These are phyloP conservation scores for Phytophthora sp. DNA, from an alignment of 352 stramenopile genomes.

Conservation along the genomic window DNA sequence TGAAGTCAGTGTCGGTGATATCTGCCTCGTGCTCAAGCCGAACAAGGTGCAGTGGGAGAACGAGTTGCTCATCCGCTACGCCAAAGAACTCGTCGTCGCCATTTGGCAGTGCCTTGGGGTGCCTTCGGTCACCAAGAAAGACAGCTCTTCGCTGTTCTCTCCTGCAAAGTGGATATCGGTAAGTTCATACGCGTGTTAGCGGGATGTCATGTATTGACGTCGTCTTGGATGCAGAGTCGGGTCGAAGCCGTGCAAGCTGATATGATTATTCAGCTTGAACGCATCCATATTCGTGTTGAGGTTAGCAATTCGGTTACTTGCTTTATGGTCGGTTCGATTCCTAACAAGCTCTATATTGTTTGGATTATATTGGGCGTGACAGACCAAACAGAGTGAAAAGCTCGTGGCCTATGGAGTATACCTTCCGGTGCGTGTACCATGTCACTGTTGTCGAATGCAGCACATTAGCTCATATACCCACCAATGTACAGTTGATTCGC, in stretches of 20 bases:
- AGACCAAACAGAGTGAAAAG: slow-evolving; percentile 39
- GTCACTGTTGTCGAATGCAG: no score
- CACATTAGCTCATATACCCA: neutral
- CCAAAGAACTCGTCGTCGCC: slow-evolving; percentile 66
- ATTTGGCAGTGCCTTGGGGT: slow-evolving; percentile 58
- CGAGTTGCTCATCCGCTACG: slow-evolving; percentile 71
- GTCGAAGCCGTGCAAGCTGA: slow-evolving; percentile 53
- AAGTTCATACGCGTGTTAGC: neutral
- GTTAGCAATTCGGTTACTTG: slow-evolving; percentile 35
- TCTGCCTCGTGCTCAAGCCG: slow-evolving; percentile 67
- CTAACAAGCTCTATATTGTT: no score
- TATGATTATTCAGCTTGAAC: slow-evolving; percentile 68
- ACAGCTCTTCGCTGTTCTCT: slow-evolving; percentile 45
- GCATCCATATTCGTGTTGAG: slow-evolving; percentile 74
- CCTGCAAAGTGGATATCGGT: slow-evolving; percentile 69
- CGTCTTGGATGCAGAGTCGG: slow-evolving; percentile 39
- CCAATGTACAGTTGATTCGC: slow-evolving; percentile 49
- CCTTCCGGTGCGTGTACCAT: slow-evolving; percentile 45
- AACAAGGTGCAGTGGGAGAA: slow-evolving; percentile 70
- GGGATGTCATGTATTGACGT: neutral
- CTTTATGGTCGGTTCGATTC: no score
- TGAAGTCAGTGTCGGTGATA: slow-evolving; percentile 53
- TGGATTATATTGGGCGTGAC: no score
- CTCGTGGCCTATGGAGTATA: slow-evolving; percentile 62
- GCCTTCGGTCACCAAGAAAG: slow-evolving; percentile 34